Conservation (phyloP, 805 yeast genomes). For the Candida cerambycidarum region DNA sequence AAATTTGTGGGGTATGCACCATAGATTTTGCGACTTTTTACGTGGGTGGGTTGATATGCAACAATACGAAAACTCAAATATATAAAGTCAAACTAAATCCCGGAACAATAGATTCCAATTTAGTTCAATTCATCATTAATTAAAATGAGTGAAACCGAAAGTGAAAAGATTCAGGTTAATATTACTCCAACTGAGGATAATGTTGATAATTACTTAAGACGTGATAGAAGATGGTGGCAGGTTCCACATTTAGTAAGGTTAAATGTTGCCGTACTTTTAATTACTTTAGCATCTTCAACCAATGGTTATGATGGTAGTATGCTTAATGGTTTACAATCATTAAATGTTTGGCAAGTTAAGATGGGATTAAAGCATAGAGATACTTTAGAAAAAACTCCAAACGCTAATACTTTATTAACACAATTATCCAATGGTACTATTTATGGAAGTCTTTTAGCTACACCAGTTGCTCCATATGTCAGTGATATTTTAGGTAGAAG, state of each 20-base stretch:
- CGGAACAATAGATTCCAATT: constrained; percentile 2
- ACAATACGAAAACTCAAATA: constrained; percentile 1
- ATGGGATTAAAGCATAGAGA: constrained; percentile 24
- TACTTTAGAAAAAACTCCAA: constrained; percentile 29
- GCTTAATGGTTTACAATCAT: constrained; percentile 51
- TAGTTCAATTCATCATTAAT: background rate
- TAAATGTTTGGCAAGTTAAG: constrained; percentile 38
- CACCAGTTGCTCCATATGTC: constrained; percentile 25
- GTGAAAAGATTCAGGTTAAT: constrained; percentile 10
- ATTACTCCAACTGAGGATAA: constrained; percentile 9
- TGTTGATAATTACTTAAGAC: constrained; percentile 18
- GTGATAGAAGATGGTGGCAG: constrained; percentile 28
- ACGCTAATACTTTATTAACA: constrained; percentile 35
- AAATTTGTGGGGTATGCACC: constrained; percentile 1
- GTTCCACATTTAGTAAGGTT: constrained; percentile 40
- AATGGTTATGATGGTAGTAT: constrained; percentile 50
- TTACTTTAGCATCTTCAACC: constrained; percentile 48
- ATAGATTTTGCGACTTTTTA: background rate
- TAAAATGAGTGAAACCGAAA: constrained; percentile 13
- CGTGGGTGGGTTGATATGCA: background rate
- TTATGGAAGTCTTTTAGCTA: constrained; percentile 39
- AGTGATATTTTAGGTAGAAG: constrained; percentile 45
- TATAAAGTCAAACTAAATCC: background rate
- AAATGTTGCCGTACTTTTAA: constrained; percentile 37
- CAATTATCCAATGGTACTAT: constrained; percentile 41